Evolutionary conservation across 2,329 filamentous ascomycete genomes (phyloP), one percentile per base, ranked within the genome.

Genomic region (Fusarium sp.): DNA sequence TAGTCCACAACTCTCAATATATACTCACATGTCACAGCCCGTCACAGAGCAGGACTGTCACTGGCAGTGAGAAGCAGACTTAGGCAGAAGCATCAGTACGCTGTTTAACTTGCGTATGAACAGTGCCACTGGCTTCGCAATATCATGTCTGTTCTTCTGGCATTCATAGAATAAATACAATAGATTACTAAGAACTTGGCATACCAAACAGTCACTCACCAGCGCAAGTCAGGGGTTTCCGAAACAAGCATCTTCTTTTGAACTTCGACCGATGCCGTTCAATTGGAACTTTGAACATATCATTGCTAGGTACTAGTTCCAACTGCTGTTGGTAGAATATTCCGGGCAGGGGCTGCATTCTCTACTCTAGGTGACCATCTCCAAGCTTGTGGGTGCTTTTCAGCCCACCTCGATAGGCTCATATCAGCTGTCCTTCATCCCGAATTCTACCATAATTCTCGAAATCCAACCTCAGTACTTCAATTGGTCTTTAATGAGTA

Each of bases 231-330:
- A 20, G 6, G 48, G 31, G 17, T 4, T 6, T 35, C 12, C 8
- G n/a, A 20, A 35, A 24, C 6, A 35, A 33, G 7, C 4, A 18
- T 10, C 3, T 18, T 18, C 22, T 51, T 10, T 18, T 33, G 11
- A 4, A 7, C 22, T 33, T 49, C 4, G 8, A 4, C 13, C 28
- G 7, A 35, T 2, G 17, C 8, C 3, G 8, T 24, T 10, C 28
- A 3, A 35, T 24, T 2, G 0, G 0, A 51, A 4, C 12, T 24
- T 11, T 20, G 17, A 24, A 26, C 9, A 10, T 4, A 18, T 7
- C 3, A 13, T 33, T 5, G 1, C 5, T 18, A 5, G 15, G n/a
- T 18, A 2, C 15, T 13, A 5, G 14, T 48, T 17, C 11, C 14
- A 22, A 18, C 28, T n/a, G 3, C 28, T n/a, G 0, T 33, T 49